These are phyloP conservation scores for Panus rudis DNA, from an alignment of 768 basidiomycete species.

Conservation along the genomic window DNA sequence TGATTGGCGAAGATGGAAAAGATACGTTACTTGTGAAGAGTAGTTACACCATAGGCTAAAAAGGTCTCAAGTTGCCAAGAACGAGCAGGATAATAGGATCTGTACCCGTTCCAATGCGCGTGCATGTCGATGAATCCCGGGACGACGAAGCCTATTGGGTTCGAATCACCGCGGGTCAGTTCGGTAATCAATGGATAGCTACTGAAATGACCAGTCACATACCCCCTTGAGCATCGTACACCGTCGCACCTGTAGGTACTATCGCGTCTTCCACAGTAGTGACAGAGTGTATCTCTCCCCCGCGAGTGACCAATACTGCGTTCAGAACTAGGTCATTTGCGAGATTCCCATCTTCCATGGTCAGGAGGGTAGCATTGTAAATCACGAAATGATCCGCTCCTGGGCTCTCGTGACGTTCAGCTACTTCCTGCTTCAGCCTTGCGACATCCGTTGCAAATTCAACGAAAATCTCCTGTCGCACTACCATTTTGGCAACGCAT, in stretches of 20 bases:
- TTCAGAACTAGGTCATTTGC: constrained; percentile 42
- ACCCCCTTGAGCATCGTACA: constrained; percentile 61
- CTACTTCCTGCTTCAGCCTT: constrained; percentile 51
- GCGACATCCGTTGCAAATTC: constrained; percentile 55
- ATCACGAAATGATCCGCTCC: constrained; percentile 40
- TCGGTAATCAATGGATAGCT: not conserved
- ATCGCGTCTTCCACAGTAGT: constrained; percentile 30
- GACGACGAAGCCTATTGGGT: constrained; percentile 54
- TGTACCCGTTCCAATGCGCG: constrained; percentile 63
- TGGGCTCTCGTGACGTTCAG: not conserved
- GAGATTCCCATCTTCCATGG: constrained; percentile 52
- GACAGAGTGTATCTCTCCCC: constrained; percentile 44
- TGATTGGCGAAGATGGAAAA: constrained; percentile 1
- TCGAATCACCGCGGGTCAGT: constrained; percentile 33
- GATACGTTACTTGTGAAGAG: constrained; percentile 62
- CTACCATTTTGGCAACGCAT: constrained; percentile 49
- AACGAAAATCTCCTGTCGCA: constrained; percentile 51
- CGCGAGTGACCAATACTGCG: constrained; percentile 46
- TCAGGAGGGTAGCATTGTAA: constrained; percentile 61
- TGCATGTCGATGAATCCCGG: constrained; percentile 76
- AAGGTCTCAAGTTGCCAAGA: constrained; percentile 75
- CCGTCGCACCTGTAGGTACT: constrained; percentile 20
- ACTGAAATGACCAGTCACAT: constrained; percentile 10
- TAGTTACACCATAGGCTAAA: constrained; percentile 72
- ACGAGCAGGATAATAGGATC: constrained; percentile 45